Percentiles rank a stretch among this genome's conserved stretches.
Conservation (phyloP, 371 early-diverging fungal genomes). For the Sporodiniella umbellata region DNA sequence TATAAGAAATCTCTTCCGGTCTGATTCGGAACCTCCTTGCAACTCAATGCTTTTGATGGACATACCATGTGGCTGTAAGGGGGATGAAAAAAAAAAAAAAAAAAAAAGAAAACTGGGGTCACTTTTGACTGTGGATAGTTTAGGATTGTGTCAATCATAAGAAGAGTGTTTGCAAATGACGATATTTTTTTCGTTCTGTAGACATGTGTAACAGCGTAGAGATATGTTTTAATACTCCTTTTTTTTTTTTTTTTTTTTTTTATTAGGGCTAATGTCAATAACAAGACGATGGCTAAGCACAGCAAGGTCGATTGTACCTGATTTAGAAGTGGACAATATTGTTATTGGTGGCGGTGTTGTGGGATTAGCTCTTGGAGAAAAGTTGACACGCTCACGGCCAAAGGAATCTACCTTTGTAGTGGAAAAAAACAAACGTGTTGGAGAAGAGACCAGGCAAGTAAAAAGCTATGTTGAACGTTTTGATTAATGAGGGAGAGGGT, state of each 20-base stretch:
- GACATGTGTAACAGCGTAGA: no score
- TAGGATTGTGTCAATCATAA: no score
- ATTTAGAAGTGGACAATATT: slow-evolving; percentile 63
- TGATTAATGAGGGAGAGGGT: neutral
- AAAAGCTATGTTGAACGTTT: neutral
- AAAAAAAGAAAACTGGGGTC: neutral
- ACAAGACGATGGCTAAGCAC: neutral
- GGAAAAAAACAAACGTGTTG: slow-evolving; percentile 61
- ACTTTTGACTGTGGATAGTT: neutral
- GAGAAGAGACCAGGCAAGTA: slow-evolving; percentile 69
- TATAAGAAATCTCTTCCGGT: no score
- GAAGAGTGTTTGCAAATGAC: no score
- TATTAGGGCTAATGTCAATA: neutral
- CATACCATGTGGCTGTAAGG: neutral
- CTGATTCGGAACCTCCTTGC: neutral
- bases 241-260: neutral
- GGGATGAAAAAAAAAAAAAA: neutral
- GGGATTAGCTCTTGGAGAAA: slow-evolving; percentile 72
- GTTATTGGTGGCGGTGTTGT: slow-evolving; percentile 83
- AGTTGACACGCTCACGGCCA: slow-evolving; percentile 44
- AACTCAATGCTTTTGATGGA: neutral
- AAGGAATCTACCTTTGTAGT: slow-evolving; percentile 55
- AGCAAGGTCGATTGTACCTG: slow-evolving; percentile 17
- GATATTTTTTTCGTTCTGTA: no score
- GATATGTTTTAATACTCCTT: no score